Conservation (phyloP, 1,139 yeast species). For the Yamadazyma sp. region DNA sequence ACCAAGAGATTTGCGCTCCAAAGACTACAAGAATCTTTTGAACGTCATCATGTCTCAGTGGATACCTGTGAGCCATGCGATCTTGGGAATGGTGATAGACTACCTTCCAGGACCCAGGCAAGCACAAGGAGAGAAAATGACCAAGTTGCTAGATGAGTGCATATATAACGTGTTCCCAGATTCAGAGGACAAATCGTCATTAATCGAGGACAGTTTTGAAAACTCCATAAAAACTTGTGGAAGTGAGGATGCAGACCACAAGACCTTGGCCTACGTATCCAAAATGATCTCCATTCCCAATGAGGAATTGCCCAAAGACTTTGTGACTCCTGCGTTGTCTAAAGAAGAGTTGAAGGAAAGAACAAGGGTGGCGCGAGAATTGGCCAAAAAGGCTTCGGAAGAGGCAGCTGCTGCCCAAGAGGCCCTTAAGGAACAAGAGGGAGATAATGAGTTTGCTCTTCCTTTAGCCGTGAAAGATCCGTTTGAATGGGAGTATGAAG, state of each 20-base stretch:
- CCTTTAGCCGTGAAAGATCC: constrained; percentile 30
- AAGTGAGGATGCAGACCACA: constrained; percentile 48
- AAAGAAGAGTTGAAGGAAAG: constrained; percentile 67
- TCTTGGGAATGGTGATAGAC: constrained; percentile 81
- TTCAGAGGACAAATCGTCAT: constrained; percentile 25
- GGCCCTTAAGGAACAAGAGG: constrained; percentile 25
- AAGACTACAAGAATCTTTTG: constrained; percentile 66
- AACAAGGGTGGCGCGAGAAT: constrained; percentile 67
- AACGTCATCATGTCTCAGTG: constrained; percentile 85
- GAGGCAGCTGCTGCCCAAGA: constrained; percentile 39
- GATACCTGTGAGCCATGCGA: constrained; percentile 89
- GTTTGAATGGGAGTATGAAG: constrained; percentile 50
- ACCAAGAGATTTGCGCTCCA: constrained; percentile 79
- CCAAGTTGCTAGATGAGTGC: constrained; percentile 58
- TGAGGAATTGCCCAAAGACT: constrained; percentile 69
- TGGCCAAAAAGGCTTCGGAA: constrained; percentile 69
- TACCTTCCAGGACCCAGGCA: constrained; percentile 77
- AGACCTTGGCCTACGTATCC: constrained; percentile 81
- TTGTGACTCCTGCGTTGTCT: constrained; percentile 27
- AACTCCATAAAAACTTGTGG: constrained; percentile 65
- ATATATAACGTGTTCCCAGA: constrained; percentile 43
- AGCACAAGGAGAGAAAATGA: constrained; percentile 74
- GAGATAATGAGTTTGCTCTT: constrained; percentile 29
- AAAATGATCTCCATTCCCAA: constrained; percentile 85
- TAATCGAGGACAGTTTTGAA: constrained; percentile 51